Percentiles rank a stretch among this genome's conserved stretches.
phyloP scores from a whole-genome alignment of 371 early-diverging fungal genomes.

The Blakeslea trispora region DNA sequence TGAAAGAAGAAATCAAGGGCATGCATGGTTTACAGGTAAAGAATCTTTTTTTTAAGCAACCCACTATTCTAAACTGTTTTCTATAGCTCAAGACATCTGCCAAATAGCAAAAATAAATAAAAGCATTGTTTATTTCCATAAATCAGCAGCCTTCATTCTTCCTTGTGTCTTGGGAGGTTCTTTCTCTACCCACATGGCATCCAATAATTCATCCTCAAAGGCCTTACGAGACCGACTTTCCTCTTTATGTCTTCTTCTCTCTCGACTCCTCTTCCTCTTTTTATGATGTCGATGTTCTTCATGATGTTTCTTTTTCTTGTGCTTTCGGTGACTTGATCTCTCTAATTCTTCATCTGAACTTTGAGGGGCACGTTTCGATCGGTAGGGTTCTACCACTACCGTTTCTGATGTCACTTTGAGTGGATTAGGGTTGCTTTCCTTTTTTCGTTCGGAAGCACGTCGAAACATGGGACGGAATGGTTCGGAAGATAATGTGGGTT shows the following conservation, averaged over 20 bases:
- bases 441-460: conserved; percentile 19
- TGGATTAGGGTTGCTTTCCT: conserved; percentile 16
- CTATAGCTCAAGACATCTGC: conserved; percentile 10
- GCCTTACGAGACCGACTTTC: conserved; percentile 18
- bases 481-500: conserved; percentile 1
- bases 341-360: conserved; percentile 37
- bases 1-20: conserved; percentile 87
- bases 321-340: conserved; percentile 27
- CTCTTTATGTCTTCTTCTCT: conserved; percentile 11
- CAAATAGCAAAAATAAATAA: conserved; percentile 10
- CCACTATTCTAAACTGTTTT: not conserved
- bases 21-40: conserved; percentile 88
- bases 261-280: conserved; percentile 6
- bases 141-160: conserved; percentile 32
- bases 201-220: conserved; percentile 23
- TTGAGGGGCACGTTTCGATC: conserved; percentile 31
- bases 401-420: conserved; percentile 32
- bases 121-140: conserved; percentile 21
- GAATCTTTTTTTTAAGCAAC: not conserved
- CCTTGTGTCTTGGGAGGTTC: conserved; percentile 14
- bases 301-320: conserved; percentile 16
- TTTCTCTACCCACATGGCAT: conserved; percentile 46
- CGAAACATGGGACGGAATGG: conserved; percentile 53
- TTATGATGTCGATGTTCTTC: not conserved
- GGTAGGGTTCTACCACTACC: conserved; percentile 45